A percentile compares a stretch with the other conserved stretches of the same genome.
Evolutionary conservation across 1,284 basidiomycete genomes (phyloP).

Genomic region (Phellopilus nigrolimitatus): DNA sequence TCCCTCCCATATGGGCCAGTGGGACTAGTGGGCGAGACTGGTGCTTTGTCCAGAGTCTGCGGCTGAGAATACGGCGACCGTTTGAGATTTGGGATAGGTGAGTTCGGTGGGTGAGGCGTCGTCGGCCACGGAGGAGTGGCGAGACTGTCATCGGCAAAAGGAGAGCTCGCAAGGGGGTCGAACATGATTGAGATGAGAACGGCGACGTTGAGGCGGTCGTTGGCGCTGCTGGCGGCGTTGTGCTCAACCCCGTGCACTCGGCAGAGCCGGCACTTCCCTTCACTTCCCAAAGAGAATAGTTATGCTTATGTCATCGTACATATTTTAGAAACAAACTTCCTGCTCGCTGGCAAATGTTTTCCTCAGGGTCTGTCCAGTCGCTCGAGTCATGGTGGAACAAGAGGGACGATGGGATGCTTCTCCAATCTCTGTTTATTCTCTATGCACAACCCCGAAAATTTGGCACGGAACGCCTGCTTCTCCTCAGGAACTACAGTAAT

Average conservation of each 20-base stretch:
- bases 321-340: too few relatives aligned
- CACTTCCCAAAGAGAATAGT: neutral
- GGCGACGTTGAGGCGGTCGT: conserved; percentile 5
- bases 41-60: conserved; percentile 37
- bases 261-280: neutral
- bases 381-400: too few relatives aligned
- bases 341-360: too few relatives aligned
- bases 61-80: conserved; percentile 32
- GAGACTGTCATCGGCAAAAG: conserved; percentile 27
- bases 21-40: conserved; percentile 28
- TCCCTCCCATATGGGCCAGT: conserved; percentile 66
- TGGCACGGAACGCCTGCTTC: too few relatives aligned
- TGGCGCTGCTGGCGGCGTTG: neutral
- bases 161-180: conserved; percentile 36
- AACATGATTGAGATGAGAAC: conserved; percentile 27
- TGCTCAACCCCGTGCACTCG: neutral
- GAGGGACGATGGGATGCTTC: too few relatives aligned
- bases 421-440: too few relatives aligned
- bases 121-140: conserved; percentile 40
- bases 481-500: too few relatives aligned
- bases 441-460: too few relatives aligned
- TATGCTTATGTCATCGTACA: too few relatives aligned
- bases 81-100: conserved; percentile 38
- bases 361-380: too few relatives aligned
- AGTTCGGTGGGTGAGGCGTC: conserved; percentile 37